Conservation (phyloP, 2,329 filamentous ascomycete genomes). For the Plectosphaerella sp. region DNA sequence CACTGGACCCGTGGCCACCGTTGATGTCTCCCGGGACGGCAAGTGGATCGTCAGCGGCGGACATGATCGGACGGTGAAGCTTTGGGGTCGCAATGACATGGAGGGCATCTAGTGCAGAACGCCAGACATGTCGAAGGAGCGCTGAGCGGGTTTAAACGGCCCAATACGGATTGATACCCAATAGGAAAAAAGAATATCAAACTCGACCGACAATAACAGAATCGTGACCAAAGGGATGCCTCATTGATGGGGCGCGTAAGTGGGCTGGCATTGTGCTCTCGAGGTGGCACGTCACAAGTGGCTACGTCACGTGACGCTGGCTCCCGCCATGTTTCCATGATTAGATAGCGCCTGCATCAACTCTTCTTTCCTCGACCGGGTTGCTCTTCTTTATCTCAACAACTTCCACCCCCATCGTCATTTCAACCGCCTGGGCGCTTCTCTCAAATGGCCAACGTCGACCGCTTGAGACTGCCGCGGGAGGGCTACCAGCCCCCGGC, state of each 20-base stretch:
- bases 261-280: background rate
- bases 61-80: slow-evolving; percentile 90
- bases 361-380: background rate
- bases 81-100: slow-evolving; percentile 85
- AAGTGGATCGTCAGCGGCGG: slow-evolving; percentile 93
- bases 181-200: background rate
- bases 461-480: slow-evolving; percentile 52
- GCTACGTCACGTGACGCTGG: slow-evolving; percentile 1
- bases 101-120: slow-evolving; percentile 36
- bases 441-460: slow-evolving; percentile 51
- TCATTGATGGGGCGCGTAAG: background rate
- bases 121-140: background rate
- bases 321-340: slow-evolving; percentile 3
- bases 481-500: slow-evolving; percentile 54
- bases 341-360: slow-evolving; percentile 15
- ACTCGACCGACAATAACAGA: too few relatives aligned
- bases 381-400: background rate
- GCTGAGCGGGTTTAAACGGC: slow-evolving; percentile 4
- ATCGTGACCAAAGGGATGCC: background rate
- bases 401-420: slow-evolving; percentile 2
- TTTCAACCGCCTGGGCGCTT: too few relatives aligned
- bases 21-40: slow-evolving; percentile 80
- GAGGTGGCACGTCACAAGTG: background rate
- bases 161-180: slow-evolving; percentile 1
- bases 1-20: slow-evolving; percentile 85